Base-by-base conservation (phyloP, 1,284 basidiomycete genomes). In the Cutaneotrichosporon cutaneum region DNA sequence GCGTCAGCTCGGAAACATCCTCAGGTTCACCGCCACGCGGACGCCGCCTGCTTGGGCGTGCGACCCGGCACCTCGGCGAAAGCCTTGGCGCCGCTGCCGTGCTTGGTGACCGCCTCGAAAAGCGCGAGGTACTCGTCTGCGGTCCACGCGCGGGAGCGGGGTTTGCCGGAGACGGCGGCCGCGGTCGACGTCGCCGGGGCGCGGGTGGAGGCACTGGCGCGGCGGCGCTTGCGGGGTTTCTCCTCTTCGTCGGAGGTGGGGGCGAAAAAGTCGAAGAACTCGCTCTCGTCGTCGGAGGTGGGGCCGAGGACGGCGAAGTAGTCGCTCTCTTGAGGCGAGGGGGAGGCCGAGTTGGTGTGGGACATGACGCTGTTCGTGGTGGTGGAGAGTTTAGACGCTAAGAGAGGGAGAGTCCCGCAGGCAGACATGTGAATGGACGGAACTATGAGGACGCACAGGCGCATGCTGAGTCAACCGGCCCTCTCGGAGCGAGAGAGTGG, bases 21-120 rank as follows among this genome's bases (percentile, higher is more conserved):
- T 8, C 18, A 4, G 18, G 4, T 18, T 51, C 54, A 60, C 45
- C 26, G 45, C 60, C 60, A 61, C 2, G 55, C 50, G 36, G 35
- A 27, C 8, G 42, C 32, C 1, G 39, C 27, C 55, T 61, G 55
- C 11, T 56, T 44, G 9, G 30, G 22, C 13, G 33, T 57, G 42
- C 60, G 60, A 4, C 60, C 60, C 1, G 60, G 60, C 50, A 61
- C 60, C 2, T 30, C 39, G 18, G 32, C 39, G 21, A 53, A 55
- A 27, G 36, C 53, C 24, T 56, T 45, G 21, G 24, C 18, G 45
- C 22, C 45, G 18, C 24, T 22, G 21, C 54, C 60, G 42, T 57
- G 27, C 30, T 14, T 45, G 24, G 35, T 44, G 50, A 57, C 60
- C 22, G 51, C 54, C 18, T 10, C 21, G 55, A 53, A 48, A 13